Conservation (phyloP, 352 stramenopile genomes). For the Poterioochromonas sp. region DNA sequence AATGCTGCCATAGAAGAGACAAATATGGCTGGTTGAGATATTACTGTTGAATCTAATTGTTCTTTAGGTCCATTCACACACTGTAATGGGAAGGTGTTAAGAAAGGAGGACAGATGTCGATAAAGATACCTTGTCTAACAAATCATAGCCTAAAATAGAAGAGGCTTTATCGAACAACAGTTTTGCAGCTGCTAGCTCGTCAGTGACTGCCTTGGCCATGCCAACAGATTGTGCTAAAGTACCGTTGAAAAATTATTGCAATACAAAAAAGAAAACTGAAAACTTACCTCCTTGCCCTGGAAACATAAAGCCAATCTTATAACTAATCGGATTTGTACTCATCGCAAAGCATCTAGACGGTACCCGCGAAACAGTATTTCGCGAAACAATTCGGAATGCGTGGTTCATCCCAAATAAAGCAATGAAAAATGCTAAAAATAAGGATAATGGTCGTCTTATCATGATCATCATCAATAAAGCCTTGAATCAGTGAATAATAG, state of each 20-base stretch:
- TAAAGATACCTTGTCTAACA: conserved; percentile 56
- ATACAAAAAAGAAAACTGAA: conserved; percentile 24
- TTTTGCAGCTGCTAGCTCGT: conserved; percentile 14
- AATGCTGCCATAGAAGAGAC: conserved; percentile 70
- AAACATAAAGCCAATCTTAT: conserved; percentile 48
- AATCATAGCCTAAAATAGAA: conserved; percentile 71
- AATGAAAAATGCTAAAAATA: no score
- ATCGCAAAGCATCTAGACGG: no score
- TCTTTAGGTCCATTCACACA: conserved; percentile 68
- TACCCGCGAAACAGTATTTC: no score
- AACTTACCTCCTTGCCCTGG: conserved; percentile 39
- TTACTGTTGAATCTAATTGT: conserved; percentile 51
- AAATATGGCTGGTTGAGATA: conserved; percentile 75
- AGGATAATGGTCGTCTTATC: no score
- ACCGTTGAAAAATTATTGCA: conserved; percentile 22
- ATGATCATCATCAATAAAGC: no score
- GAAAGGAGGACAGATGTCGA: conserved; percentile 62
- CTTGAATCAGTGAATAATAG: no score
- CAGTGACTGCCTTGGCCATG: neutral
- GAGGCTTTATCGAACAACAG: conserved; percentile 68
- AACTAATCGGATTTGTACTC: no score
- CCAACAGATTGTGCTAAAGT: conserved; percentile 19
- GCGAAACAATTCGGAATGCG: no score
- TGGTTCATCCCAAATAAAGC: no score
- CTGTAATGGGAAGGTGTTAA: conserved; percentile 64